phyloP scores from a whole-genome alignment of 106 monocot species.

The Dendrobium catenatum region DNA sequence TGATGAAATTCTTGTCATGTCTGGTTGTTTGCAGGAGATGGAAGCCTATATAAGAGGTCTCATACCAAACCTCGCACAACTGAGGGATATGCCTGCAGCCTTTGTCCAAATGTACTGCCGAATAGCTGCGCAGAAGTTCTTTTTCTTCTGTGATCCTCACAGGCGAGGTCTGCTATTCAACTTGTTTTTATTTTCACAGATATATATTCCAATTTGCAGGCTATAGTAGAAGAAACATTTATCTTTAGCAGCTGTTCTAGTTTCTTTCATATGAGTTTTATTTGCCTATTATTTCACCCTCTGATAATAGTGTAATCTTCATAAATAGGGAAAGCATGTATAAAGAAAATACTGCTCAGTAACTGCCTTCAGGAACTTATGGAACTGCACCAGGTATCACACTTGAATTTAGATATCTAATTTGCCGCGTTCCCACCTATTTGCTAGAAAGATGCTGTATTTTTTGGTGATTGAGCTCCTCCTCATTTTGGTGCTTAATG shows the following conservation, averaged over 20 bases:
- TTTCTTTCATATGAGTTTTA: neutral
- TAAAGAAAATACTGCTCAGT: slow-evolving; percentile 96
- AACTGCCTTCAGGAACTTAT: slow-evolving; percentile 99
- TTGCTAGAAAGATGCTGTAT: neutral
- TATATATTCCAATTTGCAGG: neutral
- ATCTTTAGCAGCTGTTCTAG: neutral
- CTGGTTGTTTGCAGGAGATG: slow-evolving; percentile 73
- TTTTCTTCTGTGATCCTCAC: slow-evolving; percentile 98
- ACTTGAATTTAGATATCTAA: neutral
- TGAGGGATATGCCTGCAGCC: slow-evolving; percentile 92
- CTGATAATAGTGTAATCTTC: neutral
- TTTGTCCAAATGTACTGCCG: slow-evolving; percentile 99
- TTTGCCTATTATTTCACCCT: neutral
- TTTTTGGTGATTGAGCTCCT: neutral
- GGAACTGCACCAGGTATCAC: slow-evolving; percentile 96
- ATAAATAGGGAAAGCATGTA: slow-evolving; percentile 85
- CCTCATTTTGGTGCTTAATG: neutral
- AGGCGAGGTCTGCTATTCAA: slow-evolving; percentile 64
- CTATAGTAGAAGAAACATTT: neutral
- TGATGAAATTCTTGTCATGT: neutral
- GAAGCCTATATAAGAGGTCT: slow-evolving; percentile 98
- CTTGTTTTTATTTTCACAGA: neutral
- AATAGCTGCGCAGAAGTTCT: slow-evolving; percentile 98
- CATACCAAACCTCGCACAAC: slow-evolving; percentile 92
- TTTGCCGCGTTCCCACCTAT: neutral